Percentiles rank a stretch among this genome's conserved stretches.
phyloP scores from a whole-genome alignment of 2,329 filamentous ascomycete genomes.

The Leptographium flavum region DNA sequence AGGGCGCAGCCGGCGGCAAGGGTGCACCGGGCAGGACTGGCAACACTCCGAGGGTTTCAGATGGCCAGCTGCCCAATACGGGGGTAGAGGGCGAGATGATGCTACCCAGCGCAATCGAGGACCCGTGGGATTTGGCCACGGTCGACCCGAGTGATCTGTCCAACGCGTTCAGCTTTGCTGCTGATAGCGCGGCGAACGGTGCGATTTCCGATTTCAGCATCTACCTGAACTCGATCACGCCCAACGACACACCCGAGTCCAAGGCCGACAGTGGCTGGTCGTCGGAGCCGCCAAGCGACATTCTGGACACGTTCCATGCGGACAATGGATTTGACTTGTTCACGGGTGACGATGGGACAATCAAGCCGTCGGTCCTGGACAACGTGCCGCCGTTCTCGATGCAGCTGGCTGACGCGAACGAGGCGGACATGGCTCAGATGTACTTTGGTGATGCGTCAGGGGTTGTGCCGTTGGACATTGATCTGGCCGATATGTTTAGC shows the following conservation, averaged over 20 bases:
- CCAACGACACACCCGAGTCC: slow-evolving; percentile 51
- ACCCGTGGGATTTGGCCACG: slow-evolving; percentile 23
- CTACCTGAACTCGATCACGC: slow-evolving; percentile 37
- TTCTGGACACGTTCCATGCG: slow-evolving; percentile 37
- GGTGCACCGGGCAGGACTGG: slow-evolving; percentile 6
- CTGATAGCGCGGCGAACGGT: slow-evolving; percentile 28
- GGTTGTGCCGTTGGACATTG: slow-evolving; percentile 11
- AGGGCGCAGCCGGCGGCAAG: slow-evolving; percentile 18
- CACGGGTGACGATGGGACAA: slow-evolving; percentile 32
- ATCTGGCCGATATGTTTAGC: slow-evolving; percentile 32
- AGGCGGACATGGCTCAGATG: slow-evolving; percentile 9
- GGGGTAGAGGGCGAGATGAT: slow-evolving; percentile 15
- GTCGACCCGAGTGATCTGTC: slow-evolving; percentile 40
- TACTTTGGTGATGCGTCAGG: slow-evolving; percentile 25
- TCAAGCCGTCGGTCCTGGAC: slow-evolving; percentile 22
- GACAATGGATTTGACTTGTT: slow-evolving; percentile 37
- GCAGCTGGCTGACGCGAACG: slow-evolving; percentile 14
- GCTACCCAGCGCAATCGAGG: slow-evolving; percentile 9
- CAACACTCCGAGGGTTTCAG: slow-evolving; percentile 14
- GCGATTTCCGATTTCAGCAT: slow-evolving; percentile 37
- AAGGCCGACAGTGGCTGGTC: slow-evolving; percentile 45
- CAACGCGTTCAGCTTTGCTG: slow-evolving; percentile 20
- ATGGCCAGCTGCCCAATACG: slow-evolving; percentile 12
- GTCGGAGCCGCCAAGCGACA: slow-evolving; percentile 44
- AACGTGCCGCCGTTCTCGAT: slow-evolving; percentile 26